Base-by-base conservation (phyloP, 352 stramenopile genomes). In the Aphanomyces invadans region DNA sequence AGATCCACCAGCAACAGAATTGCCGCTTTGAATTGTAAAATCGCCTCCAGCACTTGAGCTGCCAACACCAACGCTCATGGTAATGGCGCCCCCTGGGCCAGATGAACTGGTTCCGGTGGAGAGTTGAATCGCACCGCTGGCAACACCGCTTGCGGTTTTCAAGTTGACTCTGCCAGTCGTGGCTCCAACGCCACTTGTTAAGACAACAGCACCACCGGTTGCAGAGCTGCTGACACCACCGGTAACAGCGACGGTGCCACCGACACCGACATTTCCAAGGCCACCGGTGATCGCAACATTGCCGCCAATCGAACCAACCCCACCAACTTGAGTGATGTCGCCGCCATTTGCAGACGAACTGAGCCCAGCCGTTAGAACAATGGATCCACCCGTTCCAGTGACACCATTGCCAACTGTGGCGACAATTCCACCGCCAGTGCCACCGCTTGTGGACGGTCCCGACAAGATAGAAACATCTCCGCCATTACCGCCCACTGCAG, bases 201-300 rank as follows among this genome's bases (percentile, higher is more conserved):
- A 21, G 0, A 17, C 26, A 12, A 65, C 36, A 17, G 42, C 7
- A 19, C 59, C 59, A 3, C 59, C 59, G 26, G 59, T 65, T 19
- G 33, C 53, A n/a, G 53, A 62, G 36, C 36, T 46, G 26, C 53
- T 62, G 3, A 46, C 53, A 29, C 53, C 53, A 21, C 53, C 53
- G 28, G 75, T 21, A 7, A 62, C 23, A 44, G 33, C 29, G 2
- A 96, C 76, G 44, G 91, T 76, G 21, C 86, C 86, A 56, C 81
- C 81, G 38, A 83, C 77, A 55, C 83, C 79, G 5, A 65, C 70
- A 19, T 65, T 65, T 2, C 87, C 83, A 19, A 36, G 63, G n/a
- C 89, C 87, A 56, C 95, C 86, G 12, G 49, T 65, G n/a, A 90
- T 62, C 60, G 76, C 55, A 45, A 96, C 80, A 59, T 74, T 77